phyloP scores from a whole-genome alignment of 108 stramenopile genomes.

The Ochromonas danica region DNA sequence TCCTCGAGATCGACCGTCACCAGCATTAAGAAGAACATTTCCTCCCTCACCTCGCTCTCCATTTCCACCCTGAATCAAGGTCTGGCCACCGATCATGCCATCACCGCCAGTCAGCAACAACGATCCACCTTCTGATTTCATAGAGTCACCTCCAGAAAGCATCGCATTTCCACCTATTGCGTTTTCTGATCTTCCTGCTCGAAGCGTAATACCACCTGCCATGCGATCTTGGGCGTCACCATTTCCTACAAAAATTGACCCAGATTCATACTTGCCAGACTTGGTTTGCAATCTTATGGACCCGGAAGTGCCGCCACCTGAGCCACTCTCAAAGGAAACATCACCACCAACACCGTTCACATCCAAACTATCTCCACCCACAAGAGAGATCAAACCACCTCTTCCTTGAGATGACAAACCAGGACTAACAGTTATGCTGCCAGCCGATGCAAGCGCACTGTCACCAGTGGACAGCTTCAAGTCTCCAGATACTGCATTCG shows the following conservation, averaged over 20 bases:
- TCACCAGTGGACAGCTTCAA: background rate
- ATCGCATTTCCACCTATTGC: background rate
- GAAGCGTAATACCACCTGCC: background rate
- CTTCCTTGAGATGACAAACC: too few relatives aligned
- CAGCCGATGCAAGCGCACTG: background rate
- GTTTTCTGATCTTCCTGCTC: background rate
- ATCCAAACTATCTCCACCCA: background rate
- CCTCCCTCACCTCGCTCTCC: constrained; percentile 28
- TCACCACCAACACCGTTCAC: background rate
- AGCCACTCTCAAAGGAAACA: background rate
- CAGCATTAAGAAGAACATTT: background rate
- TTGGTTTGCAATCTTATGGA: background rate
- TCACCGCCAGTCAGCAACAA: too few relatives aligned
- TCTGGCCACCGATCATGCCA: background rate
- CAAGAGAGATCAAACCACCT: background rate
- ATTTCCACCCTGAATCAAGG: background rate
- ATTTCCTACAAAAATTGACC: too few relatives aligned
- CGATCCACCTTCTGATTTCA: too few relatives aligned
- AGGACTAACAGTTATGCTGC: too few relatives aligned
- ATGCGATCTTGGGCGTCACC: too few relatives aligned
- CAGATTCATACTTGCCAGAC: background rate
- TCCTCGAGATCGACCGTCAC: constrained; percentile 2
- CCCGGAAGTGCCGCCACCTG: too few relatives aligned
- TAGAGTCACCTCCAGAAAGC: too few relatives aligned
- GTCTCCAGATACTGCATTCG: background rate